Evolutionary conservation across 305 asterid genomes (phyloP).

Genomic region (Andrographis paniculata): DNA sequence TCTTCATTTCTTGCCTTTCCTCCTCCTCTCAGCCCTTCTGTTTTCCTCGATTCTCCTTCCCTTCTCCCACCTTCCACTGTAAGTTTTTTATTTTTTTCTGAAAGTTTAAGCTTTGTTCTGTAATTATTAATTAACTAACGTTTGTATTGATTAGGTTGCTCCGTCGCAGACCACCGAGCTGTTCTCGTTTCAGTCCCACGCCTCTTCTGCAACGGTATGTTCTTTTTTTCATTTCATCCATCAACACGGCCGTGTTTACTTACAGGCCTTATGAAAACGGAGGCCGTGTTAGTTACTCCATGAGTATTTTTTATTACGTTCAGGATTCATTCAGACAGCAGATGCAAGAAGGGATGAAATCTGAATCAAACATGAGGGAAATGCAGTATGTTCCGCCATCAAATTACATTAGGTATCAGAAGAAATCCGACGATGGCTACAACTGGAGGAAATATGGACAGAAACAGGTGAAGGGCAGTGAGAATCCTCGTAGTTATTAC

Average conservation of each 20-base stretch:
- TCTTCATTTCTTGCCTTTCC: slow-evolving; percentile 57
- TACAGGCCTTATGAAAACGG: too few relatives aligned
- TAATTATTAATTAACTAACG: not conserved
- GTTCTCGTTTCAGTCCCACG: slow-evolving; percentile 49
- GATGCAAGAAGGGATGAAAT: slow-evolving; percentile 11
- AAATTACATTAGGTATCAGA: slow-evolving; percentile 49
- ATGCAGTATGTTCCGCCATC: slow-evolving; percentile 28
- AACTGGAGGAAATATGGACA: slow-evolving; percentile 92
- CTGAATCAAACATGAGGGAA: slow-evolving; percentile 20
- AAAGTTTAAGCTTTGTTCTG: not conserved
- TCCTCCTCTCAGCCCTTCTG: slow-evolving; percentile 48
- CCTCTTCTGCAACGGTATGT: too few relatives aligned
- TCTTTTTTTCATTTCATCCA: too few relatives aligned
- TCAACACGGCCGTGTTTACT: slow-evolving; percentile 26
- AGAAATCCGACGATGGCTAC: slow-evolving; percentile 77
- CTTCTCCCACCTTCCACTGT: slow-evolving; percentile 55
- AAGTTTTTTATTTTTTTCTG: slow-evolving; percentile 22
- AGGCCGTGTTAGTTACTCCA: too few relatives aligned
- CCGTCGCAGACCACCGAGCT: slow-evolving; percentile 58
- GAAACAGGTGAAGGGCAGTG: slow-evolving; percentile 86
- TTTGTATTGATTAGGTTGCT: slow-evolving; percentile 38
- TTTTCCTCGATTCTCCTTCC: slow-evolving; percentile 64
- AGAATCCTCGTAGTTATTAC: slow-evolving; percentile 83
- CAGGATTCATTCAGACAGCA: slow-evolving; percentile 43
- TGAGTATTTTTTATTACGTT: not conserved